Percentiles rank a stretch among this genome's conserved stretches.
Evolutionary conservation across 495 filamentous ascomycete genomes (phyloP).

Genomic region (Penicillium cosmopolitanum): DNA sequence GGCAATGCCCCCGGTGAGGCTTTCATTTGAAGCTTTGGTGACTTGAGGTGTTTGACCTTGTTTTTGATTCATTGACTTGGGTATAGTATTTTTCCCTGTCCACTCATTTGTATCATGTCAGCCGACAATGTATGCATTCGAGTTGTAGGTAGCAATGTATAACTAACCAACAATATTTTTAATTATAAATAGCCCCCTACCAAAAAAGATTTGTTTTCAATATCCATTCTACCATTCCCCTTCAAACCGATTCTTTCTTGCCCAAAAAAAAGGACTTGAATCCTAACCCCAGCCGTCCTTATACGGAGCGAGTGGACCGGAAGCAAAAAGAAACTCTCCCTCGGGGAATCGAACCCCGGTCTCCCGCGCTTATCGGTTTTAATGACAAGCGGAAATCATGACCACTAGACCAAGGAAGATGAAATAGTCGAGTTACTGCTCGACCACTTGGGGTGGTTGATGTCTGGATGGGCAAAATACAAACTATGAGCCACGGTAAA

Average conservation of each 20-base stretch:
- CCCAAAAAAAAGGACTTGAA: conserved; percentile 4
- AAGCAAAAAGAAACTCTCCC: conserved; percentile 46
- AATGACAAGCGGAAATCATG: conserved; percentile 58
- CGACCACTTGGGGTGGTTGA: conserved; percentile 31
- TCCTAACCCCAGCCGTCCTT: too few relatives aligned
- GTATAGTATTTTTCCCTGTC: conserved; percentile 20
- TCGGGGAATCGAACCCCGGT: conserved; percentile 60
- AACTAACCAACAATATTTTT: neutral
- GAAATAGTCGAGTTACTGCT: conserved; percentile 30
- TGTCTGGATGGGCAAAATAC: neutral
- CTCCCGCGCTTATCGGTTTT: conserved; percentile 48
- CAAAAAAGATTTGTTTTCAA: too few relatives aligned
- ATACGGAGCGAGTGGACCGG: too few relatives aligned
- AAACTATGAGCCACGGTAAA: neutral
- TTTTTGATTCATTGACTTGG: neutral
- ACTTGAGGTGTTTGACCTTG: conserved; percentile 2
- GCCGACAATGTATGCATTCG: conserved; percentile 5
- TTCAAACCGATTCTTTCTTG: too few relatives aligned
- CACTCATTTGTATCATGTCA: conserved; percentile 11
- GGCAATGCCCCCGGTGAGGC: conserved; percentile 24
- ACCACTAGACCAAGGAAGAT: conserved; percentile 50
- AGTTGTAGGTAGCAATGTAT: neutral
- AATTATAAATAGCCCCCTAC: neutral
- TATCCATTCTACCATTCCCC: too few relatives aligned
- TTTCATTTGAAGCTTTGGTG: conserved; percentile 30